These are phyloP conservation scores for Aureobasidium sp. DNA, from an alignment of 2,329 filamentous ascomycete species.

Conservation along the genomic window DNA sequence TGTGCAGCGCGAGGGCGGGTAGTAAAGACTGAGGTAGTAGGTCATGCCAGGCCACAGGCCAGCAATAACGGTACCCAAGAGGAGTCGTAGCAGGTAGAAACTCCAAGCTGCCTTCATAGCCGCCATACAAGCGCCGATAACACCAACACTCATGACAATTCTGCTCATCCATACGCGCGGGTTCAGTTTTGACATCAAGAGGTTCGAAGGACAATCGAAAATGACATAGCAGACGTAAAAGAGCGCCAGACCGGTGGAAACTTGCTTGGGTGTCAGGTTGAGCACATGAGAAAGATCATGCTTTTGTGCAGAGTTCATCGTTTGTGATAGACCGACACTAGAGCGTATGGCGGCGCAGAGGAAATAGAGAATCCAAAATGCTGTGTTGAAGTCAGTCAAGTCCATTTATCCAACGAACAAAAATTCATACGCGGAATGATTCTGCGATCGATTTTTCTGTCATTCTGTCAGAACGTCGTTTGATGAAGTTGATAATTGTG, in stretches of 20 bases:
- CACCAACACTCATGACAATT: conserved; percentile 87
- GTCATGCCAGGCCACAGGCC: conserved; percentile 98
- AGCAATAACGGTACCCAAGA: conserved; percentile 88
- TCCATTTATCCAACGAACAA: not conserved
- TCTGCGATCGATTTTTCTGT: conserved; percentile 31
- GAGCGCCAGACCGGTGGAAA: conserved; percentile 84
- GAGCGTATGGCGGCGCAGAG: conserved; percentile 92
- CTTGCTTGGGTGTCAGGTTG: conserved; percentile 75
- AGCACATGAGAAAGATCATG: conserved; percentile 83
- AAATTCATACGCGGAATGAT: conserved; percentile 31
- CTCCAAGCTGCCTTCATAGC: conserved; percentile 87
- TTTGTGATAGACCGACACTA: conserved; percentile 94
- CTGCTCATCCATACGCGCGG: conserved; percentile 93
- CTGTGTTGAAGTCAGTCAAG: conserved; percentile 40
- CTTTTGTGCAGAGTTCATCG: conserved; percentile 78
- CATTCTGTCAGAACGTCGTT: not conserved
- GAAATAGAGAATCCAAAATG: conserved; percentile 93
- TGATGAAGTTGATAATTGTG: not conserved
- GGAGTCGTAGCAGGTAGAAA: conserved; percentile 84
- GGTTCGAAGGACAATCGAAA: conserved; percentile 89
- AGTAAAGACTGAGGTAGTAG: conserved; percentile 93
- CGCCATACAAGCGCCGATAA: conserved; percentile 86
- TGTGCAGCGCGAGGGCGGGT: conserved; percentile 85
- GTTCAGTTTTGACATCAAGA: conserved; percentile 87
- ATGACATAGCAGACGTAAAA: conserved; percentile 96